A percentile compares a stretch with the other conserved stretches of the same genome.
Evolutionary conservation across 2,329 filamentous ascomycete genomes (phyloP).

Genomic region (Epichloe festucae): DNA sequence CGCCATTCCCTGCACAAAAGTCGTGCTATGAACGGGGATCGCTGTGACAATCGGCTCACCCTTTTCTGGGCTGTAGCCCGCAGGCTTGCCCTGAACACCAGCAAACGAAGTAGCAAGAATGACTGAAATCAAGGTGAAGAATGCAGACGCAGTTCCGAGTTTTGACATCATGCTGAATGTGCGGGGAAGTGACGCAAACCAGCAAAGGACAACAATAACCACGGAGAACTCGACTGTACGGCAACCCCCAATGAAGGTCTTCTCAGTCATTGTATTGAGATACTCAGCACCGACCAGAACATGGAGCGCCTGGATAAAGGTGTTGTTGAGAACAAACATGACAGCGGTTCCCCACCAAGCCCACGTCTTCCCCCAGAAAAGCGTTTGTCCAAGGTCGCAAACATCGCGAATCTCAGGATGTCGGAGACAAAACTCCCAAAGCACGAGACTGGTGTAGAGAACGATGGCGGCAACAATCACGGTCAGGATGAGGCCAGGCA

Average conservation of each 20-base stretch:
- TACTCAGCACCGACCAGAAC: constrained; percentile 77
- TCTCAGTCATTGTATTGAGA: constrained; percentile 72
- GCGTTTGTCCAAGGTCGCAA: constrained; percentile 88
- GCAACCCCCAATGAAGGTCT: constrained; percentile 45
- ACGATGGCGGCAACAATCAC: constrained; percentile 65
- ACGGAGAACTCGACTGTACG: constrained; percentile 74
- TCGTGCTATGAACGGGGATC: constrained; percentile 55
- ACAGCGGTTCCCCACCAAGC: constrained; percentile 56
- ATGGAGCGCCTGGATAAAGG: constrained; percentile 74
- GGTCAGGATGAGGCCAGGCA: constrained; percentile 74
- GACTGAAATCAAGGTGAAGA: constrained; percentile 85
- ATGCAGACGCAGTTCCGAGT: constrained; percentile 64
- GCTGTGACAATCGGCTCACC: constrained; percentile 58
- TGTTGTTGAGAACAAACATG: constrained; percentile 93
- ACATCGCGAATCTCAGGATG: constrained; percentile 88
- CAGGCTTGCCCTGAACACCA: constrained; percentile 61
- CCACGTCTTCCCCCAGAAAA: constrained; percentile 76
- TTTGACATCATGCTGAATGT: constrained; percentile 74
- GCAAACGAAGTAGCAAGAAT: constrained; percentile 73
- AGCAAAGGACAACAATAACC: constrained; percentile 63
- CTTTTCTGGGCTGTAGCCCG: constrained; percentile 42
- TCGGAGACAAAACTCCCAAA: constrained; percentile 78
- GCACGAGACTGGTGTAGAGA: constrained; percentile 54
- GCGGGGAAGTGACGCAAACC: constrained; percentile 66
- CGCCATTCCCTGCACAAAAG: constrained; percentile 70